Conservation (phyloP, 1,139 yeast genomes). For the Debaryomyces robertsiae region DNA sequence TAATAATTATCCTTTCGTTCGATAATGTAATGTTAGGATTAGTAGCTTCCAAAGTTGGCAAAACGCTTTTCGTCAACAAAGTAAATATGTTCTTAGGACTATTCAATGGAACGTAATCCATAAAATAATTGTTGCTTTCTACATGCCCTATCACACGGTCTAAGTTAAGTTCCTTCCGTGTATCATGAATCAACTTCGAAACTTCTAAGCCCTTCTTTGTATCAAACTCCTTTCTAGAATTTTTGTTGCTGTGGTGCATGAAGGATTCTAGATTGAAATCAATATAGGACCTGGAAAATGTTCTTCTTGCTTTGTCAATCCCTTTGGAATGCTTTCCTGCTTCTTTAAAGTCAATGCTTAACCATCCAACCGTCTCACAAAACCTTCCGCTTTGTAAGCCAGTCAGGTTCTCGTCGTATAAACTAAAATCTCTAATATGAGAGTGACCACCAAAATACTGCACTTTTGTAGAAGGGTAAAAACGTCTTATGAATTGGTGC, state of each 20-base stretch:
- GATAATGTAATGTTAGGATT: slow-evolving; percentile 11
- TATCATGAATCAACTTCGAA: slow-evolving; percentile 43
- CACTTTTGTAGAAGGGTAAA: slow-evolving; percentile 63
- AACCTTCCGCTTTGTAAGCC: slow-evolving; percentile 91
- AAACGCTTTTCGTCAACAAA: slow-evolving; percentile 58
- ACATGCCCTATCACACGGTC: slow-evolving; percentile 65
- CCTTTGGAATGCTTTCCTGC: slow-evolving; percentile 9
- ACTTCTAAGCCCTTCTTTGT: slow-evolving; percentile 57
- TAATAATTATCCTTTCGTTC: slow-evolving; percentile 59
- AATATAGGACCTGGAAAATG: slow-evolving; percentile 65
- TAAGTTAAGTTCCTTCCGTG: slow-evolving; percentile 55
- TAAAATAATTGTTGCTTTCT: slow-evolving; percentile 57
- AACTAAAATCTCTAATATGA: slow-evolving; percentile 82
- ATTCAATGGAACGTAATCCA: slow-evolving; percentile 68
- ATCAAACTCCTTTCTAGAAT: slow-evolving; percentile 30
- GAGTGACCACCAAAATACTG: slow-evolving; percentile 96
- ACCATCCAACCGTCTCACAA: slow-evolving; percentile 90
- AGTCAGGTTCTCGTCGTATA: slow-evolving; percentile 66
- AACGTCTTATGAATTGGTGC: slow-evolving; percentile 55
- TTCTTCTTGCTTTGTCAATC: slow-evolving; percentile 16
- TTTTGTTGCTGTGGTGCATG: slow-evolving; percentile 54
- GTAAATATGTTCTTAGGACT: slow-evolving; percentile 62
- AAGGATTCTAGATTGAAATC: slow-evolving; percentile 80
- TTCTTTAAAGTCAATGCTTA: slow-evolving; percentile 52
- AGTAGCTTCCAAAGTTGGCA: slow-evolving; percentile 52